phyloP scores from a whole-genome alignment of 169 alveolate genomes.

The Plasmodium billcollinsi region DNA sequence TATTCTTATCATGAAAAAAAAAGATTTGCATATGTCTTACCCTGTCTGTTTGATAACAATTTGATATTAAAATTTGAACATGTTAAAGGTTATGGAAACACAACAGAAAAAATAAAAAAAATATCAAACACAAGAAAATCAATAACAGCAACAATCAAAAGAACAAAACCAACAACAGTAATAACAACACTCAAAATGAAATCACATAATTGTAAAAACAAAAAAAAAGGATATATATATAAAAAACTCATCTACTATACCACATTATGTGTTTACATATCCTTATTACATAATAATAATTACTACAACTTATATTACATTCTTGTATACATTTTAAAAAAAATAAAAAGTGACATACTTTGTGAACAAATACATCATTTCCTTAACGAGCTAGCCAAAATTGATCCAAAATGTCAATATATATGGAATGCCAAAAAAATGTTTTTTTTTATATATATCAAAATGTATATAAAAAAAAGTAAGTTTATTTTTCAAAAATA shows the following conservation, averaged over 20 bases:
- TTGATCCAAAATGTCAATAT: slow-evolving; percentile 51
- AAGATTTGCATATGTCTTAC: not conserved
- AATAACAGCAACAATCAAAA: too few relatives aligned
- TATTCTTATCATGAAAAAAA: not conserved
- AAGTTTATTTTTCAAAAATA: too few relatives aligned
- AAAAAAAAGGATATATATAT: not conserved
- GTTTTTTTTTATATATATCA: slow-evolving; percentile 30
- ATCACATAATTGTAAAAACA: not conserved
- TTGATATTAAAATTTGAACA: too few relatives aligned
- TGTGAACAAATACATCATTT: slow-evolving; percentile 22
- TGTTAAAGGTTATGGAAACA: not conserved
- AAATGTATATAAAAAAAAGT: slow-evolving; percentile 8
- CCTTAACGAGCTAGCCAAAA: slow-evolving; percentile 25
- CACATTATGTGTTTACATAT: slow-evolving; percentile 37
- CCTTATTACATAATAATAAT: slow-evolving; percentile 36
- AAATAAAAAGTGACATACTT: not conserved
- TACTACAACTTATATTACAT: slow-evolving; percentile 41
- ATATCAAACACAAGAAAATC: not conserved
- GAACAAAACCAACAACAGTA: too few relatives aligned
- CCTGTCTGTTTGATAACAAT: too few relatives aligned
- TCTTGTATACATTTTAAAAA: slow-evolving; percentile 7
- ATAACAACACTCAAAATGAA: not conserved
- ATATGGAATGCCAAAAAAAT: slow-evolving; percentile 47
- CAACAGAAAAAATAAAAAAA: not conserved
- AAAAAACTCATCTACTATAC: slow-evolving; percentile 1